A percentile compares a stretch with the other conserved stretches of the same genome.
These are phyloP conservation scores for Arthonia radiata DNA, from an alignment of 495 filamentous ascomycete genomes.

Conservation along the genomic window DNA sequence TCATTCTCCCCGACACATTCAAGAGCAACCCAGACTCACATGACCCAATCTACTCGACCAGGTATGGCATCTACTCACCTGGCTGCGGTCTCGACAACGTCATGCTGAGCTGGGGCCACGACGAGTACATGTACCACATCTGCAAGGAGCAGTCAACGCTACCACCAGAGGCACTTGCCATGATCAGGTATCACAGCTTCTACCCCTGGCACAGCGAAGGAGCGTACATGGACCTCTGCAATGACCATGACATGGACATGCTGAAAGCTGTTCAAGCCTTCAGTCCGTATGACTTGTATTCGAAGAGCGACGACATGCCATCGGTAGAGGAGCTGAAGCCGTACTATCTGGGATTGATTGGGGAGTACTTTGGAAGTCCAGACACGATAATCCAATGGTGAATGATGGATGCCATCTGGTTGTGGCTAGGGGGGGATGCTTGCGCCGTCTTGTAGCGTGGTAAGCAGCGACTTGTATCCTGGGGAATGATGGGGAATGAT, in stretches of 20 bases:
- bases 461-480: too few species aligned
- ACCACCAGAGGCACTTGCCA: slow-evolving; percentile 58
- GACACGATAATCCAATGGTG: slow-evolving; percentile 57
- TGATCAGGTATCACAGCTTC: slow-evolving; percentile 78
- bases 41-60: slow-evolving; percentile 40
- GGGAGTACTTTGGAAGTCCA: slow-evolving; percentile 72
- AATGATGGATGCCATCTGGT: too few species aligned
- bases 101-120: slow-evolving; percentile 80
- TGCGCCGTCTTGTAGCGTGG: too few species aligned
- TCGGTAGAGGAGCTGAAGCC: slow-evolving; percentile 52
- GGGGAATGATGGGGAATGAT: too few species aligned
- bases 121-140: slow-evolving; percentile 76
- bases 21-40: slow-evolving; percentile 38
- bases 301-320: slow-evolving; percentile 65
- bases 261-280: slow-evolving; percentile 60
- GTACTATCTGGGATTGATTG: slow-evolving; percentile 64
- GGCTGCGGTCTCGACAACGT: slow-evolving; percentile 60
- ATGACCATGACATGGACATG: slow-evolving; percentile 54
- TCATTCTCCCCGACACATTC: slow-evolving; percentile 62
- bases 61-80: slow-evolving; percentile 52
- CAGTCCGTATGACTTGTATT: slow-evolving; percentile 80
- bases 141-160: slow-evolving; percentile 52
- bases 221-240: slow-evolving; percentile 59
- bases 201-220: slow-evolving; percentile 71
- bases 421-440: too few species aligned